Base-by-base conservation (phyloP, 306 rosid species). In the Rosa multiflora region DNA sequence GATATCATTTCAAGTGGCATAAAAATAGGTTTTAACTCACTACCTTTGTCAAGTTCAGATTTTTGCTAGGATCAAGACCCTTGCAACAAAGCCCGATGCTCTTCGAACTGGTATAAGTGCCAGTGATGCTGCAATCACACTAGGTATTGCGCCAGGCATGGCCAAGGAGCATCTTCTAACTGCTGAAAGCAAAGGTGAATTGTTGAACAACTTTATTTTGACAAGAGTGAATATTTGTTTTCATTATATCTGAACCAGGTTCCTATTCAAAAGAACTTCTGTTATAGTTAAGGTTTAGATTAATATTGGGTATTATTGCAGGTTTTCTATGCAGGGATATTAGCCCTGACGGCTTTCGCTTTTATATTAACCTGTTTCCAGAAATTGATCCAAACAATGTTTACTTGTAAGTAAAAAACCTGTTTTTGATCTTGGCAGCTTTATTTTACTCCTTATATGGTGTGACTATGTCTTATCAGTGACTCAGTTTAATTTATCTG, bases 121-220 rank as follows among this genome's bases (percentile, higher is more conserved):
- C 3, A 86, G 98, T 82, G 99, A 95, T 84, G 97, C 99, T 85
- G 96, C 99, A 79, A 92, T 72, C 86, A 91, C 93, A 56, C 87
- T 92, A 67, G 96, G 98, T 76, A 87, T 95, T 80, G 99, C 98
- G 53, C 99, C 98, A 66, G 93, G 91, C 83, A 92, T 95, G 98
- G 99, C 98, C 53, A 95, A 92, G 87, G 99, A 95, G 82, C 98
- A 95, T 86, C 99, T 95, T 81, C 86, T 92, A 68, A 82, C 95
- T 70, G 99, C 98, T 35, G 99, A 95, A 89, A 91, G 87, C 90
- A 92, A 85, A 85, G 99, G 97, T 92, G 81, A 12, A 5, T 71
- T n/a, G 53, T 75, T 83, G 71, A 42, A 77, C 49, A 40, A 58
- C 76, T 62, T 76, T 58, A 55, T 73, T 72, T 58, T 55, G 26